phyloP scores from a whole-genome alignment of 2,329 filamentous ascomycete species.

The Ilyonectria robusta region DNA sequence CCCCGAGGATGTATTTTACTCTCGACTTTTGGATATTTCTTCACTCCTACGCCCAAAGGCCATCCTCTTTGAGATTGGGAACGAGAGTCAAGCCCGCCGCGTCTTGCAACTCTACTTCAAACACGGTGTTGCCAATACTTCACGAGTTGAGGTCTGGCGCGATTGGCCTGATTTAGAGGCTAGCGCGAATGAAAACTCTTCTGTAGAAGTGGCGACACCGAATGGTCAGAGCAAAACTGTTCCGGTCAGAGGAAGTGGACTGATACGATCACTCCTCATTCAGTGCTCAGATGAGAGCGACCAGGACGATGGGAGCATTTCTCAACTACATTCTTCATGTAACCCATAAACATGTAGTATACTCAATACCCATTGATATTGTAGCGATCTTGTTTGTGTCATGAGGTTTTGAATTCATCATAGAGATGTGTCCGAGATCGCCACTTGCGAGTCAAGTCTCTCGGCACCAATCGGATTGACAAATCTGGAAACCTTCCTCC shows the following conservation, averaged over 20 bases:
- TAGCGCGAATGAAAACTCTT: slow-evolving; percentile 44
- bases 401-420: not conserved
- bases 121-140: slow-evolving; percentile 46
- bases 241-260: slow-evolving; percentile 62
- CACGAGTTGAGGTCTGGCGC: slow-evolving; percentile 77
- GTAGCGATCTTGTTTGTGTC: not conserved
- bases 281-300: slow-evolving; percentile 1
- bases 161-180: slow-evolving; percentile 70
- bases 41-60: slow-evolving; percentile 64
- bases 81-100: slow-evolving; percentile 75
- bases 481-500: not conserved
- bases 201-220: slow-evolving; percentile 41
- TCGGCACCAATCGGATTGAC: slow-evolving; percentile 6
- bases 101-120: slow-evolving; percentile 67
- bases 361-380: not conserved
- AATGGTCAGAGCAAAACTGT: slow-evolving; percentile 45
- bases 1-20: slow-evolving; percentile 75
- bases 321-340: not conserved
- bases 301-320: not conserved
- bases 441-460: slow-evolving; percentile 7
- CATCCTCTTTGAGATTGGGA: slow-evolving; percentile 80
- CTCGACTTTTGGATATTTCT: slow-evolving; percentile 71
- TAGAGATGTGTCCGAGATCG: not conserved
- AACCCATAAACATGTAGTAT: not conserved
- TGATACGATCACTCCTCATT: slow-evolving; percentile 61